Evolutionary conservation across 805 yeast species (phyloP).

Genomic region (Peterozyma xylosa): DNA sequence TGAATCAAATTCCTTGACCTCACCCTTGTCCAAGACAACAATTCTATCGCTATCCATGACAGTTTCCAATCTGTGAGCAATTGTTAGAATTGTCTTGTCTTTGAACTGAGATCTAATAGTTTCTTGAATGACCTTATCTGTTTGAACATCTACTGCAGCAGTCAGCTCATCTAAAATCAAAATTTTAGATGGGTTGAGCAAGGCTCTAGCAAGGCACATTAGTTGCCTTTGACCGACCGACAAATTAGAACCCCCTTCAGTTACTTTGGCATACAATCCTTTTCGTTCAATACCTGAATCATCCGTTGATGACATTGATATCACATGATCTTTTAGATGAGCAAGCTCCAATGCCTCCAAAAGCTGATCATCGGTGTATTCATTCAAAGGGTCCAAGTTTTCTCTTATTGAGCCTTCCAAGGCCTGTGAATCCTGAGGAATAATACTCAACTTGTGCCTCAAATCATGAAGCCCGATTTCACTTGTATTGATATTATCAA

Average conservation of each 20-base stretch:
- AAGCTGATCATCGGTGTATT: constrained; percentile 65
- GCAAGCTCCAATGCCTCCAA: constrained; percentile 77
- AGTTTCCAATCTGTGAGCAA: constrained; percentile 80
- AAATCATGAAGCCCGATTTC: constrained; percentile 70
- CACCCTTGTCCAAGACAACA: constrained; percentile 68
- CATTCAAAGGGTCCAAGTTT: constrained; percentile 76
- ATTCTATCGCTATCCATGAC: constrained; percentile 76
- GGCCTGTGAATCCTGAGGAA: constrained; percentile 92
- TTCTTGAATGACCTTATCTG: constrained; percentile 70
- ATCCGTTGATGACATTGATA: constrained; percentile 32
- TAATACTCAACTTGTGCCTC: constrained; percentile 71
- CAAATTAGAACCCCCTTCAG: constrained; percentile 49
- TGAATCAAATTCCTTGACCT: constrained; percentile 68
- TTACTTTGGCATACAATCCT: constrained; percentile 17
- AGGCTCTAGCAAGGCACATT: constrained; percentile 75
- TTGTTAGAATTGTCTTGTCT: constrained; percentile 72
- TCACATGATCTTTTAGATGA: constrained; percentile 64
- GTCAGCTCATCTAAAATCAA: constrained; percentile 81
- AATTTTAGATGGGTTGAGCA: constrained; percentile 55
- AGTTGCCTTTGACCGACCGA: constrained; percentile 88
- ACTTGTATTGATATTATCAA: constrained; percentile 64
- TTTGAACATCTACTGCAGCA: constrained; percentile 83
- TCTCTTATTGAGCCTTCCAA: constrained; percentile 82
- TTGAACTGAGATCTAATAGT: constrained; percentile 71
- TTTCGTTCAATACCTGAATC: constrained; percentile 36